Base-by-base conservation (phyloP, 306 rosid species). In the Quercus aquifolioides region DNA sequence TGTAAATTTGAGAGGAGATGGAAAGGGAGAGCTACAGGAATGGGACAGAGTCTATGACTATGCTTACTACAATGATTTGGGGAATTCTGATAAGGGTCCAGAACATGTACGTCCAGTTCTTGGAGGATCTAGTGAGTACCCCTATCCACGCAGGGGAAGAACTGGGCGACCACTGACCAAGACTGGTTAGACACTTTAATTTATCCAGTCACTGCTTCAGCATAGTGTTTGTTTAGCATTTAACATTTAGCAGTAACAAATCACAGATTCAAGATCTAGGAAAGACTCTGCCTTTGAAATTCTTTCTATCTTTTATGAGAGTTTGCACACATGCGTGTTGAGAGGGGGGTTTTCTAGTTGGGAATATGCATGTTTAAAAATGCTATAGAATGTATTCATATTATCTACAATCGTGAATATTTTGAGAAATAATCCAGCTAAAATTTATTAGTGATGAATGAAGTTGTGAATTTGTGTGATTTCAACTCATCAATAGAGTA, bases 131-230 rank as follows among this genome's bases (percentile, higher is more conserved):
- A 56, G 31, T 59, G 30, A 56, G 46, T 86, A 83, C 38, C 97
- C 98, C 72, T 93, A 93, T 74, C 98, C 98, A 73, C 89, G 98
- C 2, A 83, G 98, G 33, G 97, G 94, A 63, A 88, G 98, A 87
- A 93, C 97, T 0, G 97, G 94, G 26, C 80, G 97, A 80, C 55
- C 81, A 56, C 75, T 89, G 25, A 5, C 92, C 3, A 65, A 60
- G 43, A 81, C 89, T 82, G 97, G 97, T 89, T 38, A 64, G 70
- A 23, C 49, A 72, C 58, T 12, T 13, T 0, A 52, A 69, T 51
- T 46, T 18, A 2, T 63, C 11, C 43, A 14, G 11, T 63, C 69
- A 28, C 20, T 28, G 17, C 41, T 38, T 30, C 41, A 30, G 10
- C 28, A 6, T 57, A 57, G 23, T 57, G 15, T 57, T 57, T 57